Conservation (phyloP, 352 stramenopile species). For the Phytophthora rubi region DNA sequence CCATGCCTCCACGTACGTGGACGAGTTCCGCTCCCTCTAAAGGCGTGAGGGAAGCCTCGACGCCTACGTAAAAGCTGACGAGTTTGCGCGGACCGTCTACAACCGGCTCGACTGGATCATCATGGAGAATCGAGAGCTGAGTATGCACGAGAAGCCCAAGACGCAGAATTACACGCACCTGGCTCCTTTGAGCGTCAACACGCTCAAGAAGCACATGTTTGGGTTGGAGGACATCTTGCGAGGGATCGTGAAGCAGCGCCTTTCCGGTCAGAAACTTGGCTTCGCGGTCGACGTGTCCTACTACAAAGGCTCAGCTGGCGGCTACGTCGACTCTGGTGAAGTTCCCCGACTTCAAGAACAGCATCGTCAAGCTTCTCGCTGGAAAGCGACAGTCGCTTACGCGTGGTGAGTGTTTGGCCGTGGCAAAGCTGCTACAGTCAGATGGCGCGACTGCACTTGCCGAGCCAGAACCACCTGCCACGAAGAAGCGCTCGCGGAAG, state of each 20-base stretch:
- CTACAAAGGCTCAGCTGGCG: conserved; percentile 10
- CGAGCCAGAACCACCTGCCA: not conserved
- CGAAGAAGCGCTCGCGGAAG: not conserved
- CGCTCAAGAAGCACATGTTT: too few relatives aligned
- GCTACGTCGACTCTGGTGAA: not conserved
- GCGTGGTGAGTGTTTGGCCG: not conserved
- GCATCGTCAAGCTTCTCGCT: not conserved
- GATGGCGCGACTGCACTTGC: not conserved
- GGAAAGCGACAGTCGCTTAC: not conserved
- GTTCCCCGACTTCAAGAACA: conserved; percentile 2
- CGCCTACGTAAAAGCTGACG: conserved; percentile 6
- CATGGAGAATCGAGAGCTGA: too few relatives aligned
- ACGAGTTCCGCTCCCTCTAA: too few relatives aligned
- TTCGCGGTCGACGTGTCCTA: too few relatives aligned
- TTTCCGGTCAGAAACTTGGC: too few relatives aligned
- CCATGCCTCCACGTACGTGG: too few relatives aligned
- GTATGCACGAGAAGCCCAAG: too few relatives aligned
- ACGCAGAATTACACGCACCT: too few relatives aligned
- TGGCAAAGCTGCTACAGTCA: not conserved
- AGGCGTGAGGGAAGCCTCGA: too few relatives aligned
- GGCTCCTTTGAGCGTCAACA: too few relatives aligned
- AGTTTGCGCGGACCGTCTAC: conserved; percentile 13
- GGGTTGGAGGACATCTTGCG: too few relatives aligned
- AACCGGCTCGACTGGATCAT: conserved; percentile 24
- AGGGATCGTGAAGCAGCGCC: too few relatives aligned